phyloP scores from a whole-genome alignment of 768 basidiomycete species.

The Boletus rufocinnamomeus region DNA sequence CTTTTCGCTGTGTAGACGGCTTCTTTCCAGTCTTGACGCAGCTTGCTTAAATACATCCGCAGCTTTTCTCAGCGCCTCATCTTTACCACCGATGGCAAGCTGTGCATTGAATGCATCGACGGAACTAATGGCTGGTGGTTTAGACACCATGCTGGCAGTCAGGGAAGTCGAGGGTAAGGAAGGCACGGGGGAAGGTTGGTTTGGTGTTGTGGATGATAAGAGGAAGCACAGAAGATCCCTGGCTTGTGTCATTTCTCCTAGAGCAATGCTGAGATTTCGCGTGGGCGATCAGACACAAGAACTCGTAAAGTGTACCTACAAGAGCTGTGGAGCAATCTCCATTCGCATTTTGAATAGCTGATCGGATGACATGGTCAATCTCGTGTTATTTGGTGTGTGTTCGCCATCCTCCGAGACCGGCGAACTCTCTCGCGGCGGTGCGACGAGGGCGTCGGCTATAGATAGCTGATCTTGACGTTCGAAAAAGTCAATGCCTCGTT shows the following conservation, averaged over 20 bases:
- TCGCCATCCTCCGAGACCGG: constrained; percentile 31
- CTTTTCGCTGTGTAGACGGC: constrained; percentile 60
- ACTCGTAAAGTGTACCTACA: constrained; percentile 49
- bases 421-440: constrained; percentile 30
- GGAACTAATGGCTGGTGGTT: constrained; percentile 64
- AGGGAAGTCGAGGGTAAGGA: constrained; percentile 41
- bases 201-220: constrained; percentile 44
- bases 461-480: constrained; percentile 45
- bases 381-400: constrained; percentile 32
- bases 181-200: constrained; percentile 33
- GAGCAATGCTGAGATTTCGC: constrained; percentile 53
- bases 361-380: constrained; percentile 65
- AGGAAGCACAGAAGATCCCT: constrained; percentile 67
- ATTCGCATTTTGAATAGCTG: constrained; percentile 73
- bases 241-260: constrained; percentile 80
- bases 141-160: constrained; percentile 64
- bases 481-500: constrained; percentile 77
- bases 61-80: constrained; percentile 75
- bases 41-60: constrained; percentile 69
- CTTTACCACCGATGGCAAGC: constrained; percentile 75
- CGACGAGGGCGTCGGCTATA: constrained; percentile 23
- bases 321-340: constrained; percentile 69
- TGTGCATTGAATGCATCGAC: constrained; percentile 74
- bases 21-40: constrained; percentile 66
- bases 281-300: constrained; percentile 16